Percentiles rank a stretch among this genome's conserved stretches.
These are phyloP conservation scores for Cladobotryum protrusum DNA, from an alignment of 2,329 filamentous ascomycete genomes.

Conservation along the genomic window DNA sequence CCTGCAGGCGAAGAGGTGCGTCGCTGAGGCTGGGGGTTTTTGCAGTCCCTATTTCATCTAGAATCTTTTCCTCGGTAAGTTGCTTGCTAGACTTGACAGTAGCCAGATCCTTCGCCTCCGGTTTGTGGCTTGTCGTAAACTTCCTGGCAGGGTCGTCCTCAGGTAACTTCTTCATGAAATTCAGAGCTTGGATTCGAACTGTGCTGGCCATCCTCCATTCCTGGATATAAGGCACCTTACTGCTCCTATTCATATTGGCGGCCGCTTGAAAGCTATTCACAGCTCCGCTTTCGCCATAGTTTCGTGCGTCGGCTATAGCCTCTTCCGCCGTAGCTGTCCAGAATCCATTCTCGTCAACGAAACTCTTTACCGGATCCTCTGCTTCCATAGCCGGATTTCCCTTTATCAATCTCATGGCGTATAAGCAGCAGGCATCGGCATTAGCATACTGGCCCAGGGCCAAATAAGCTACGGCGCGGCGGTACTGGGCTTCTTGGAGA, in stretches of 20 bases:
- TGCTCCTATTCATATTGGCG: conserved; percentile 6
- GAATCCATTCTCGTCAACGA: conserved; percentile 39
- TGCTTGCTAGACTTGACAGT: conserved; percentile 9
- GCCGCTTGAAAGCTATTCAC: no score
- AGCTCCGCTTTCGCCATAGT: conserved; percentile 24
- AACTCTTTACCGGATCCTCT: conserved; percentile 22
- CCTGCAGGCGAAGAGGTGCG: conserved; percentile 23
- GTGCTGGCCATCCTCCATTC: conserved; percentile 37
- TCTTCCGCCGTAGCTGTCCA: conserved; percentile 36
- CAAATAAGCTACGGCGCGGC: conserved; percentile 68
- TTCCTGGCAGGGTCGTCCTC: conserved; percentile 41
- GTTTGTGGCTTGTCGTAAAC: conserved; percentile 31
- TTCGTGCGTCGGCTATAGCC: conserved; percentile 22
- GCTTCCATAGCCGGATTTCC: conserved; percentile 26
- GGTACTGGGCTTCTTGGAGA: conserved; percentile 75
- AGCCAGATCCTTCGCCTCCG: conserved; percentile 25
- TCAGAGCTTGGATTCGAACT: conserved; percentile 43
- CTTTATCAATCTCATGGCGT: conserved; percentile 40
- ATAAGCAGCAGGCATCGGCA: conserved; percentile 63
- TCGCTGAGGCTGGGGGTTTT: conserved; percentile 16
- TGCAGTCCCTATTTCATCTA: background rate
- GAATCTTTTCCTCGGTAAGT: background rate
- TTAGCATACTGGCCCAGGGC: conserved; percentile 67
- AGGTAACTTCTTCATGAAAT: conserved; percentile 37
- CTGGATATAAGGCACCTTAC: conserved; percentile 11